Evolutionary conservation across 2,329 filamentous ascomycete genomes (phyloP), one percentile per base, ranked within the genome.

Genomic region (Aschersonia sp.): DNA sequence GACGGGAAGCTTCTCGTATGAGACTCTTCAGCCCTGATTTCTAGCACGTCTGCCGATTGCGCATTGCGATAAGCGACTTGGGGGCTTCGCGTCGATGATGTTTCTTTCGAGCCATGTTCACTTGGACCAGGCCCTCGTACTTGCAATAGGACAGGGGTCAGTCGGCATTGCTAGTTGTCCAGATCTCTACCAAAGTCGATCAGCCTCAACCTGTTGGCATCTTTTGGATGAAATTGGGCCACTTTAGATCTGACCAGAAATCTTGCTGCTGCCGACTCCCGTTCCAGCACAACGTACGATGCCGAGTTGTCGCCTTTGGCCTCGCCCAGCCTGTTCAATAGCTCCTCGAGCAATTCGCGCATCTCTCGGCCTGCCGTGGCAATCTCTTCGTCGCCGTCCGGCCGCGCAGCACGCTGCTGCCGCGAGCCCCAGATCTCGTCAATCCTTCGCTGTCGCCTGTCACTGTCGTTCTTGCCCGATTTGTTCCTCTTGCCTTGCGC

Each of bases 231-330:
- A 54, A 83, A 81, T 54, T 79, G 73, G 4, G 80, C 80, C 41
- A 81, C 78, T 56, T 81, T 81, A 39, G 78, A 79, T 48, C 79
- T 65, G 35, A 83, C 76, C 29, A 83, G 64, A 55, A 83, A 83
- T 52, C 79, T 71, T 2, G 74, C 75, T 10, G 78, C 76, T 2
- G 79, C 78, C 43, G 78, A 77, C 56, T 83, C 80, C 49, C 72
- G 70, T 12, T 67, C 55, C n/a, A 83, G 63, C 44, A 67, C 66
- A 44, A 83, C 70, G 56, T 82, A 83, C 1, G 75, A 70, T 12
- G 73, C 70, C 43, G 72, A 72, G 48, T 65, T 72, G 54, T 76
- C 72, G 0, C 75, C 76, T 37, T 67, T 69, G 0, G 75, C 71
- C 48, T 76, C 71, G 44, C 73, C 66, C 11, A 79, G 66, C 50